These are phyloP conservation scores for Picocystis sp. DNA, from an alignment of 163 green algal species.

Conservation along the genomic window DNA sequence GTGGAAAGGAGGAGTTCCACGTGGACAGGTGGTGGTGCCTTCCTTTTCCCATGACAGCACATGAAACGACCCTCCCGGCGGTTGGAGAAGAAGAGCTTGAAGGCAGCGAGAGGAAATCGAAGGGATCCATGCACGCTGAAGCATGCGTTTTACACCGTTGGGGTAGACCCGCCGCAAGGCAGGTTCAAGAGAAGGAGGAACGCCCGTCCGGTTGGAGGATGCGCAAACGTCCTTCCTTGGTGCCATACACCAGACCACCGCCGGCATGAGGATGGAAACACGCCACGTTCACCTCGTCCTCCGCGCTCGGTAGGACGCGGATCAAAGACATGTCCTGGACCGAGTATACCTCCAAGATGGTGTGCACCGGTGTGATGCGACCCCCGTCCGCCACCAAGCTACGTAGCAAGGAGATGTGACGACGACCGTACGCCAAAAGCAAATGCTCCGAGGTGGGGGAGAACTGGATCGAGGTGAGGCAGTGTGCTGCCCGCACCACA, in stretches of 20 bases:
- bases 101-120: too few relatives aligned
- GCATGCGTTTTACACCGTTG: too few relatives aligned
- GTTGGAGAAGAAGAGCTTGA: too few relatives aligned
- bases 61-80: too few relatives aligned
- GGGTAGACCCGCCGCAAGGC: too few relatives aligned
- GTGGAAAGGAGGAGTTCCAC: too few relatives aligned
- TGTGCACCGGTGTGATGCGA: slow-evolving; percentile 57
- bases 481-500: slow-evolving; percentile 70
- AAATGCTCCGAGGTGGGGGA: slow-evolving; percentile 63
- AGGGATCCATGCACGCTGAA: too few relatives aligned
- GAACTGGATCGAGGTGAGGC: slow-evolving; percentile 75
- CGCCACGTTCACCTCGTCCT: slow-evolving; percentile 86
- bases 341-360: slow-evolving; percentile 57
- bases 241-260: slow-evolving; percentile 75
- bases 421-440: slow-evolving; percentile 75
- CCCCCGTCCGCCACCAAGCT: slow-evolving; percentile 42
- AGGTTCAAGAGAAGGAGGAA: too few relatives aligned
- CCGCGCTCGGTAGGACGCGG: slow-evolving; percentile 48
- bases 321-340: slow-evolving; percentile 48
- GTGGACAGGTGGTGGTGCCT: too few relatives aligned
- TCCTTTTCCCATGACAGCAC: too few relatives aligned
- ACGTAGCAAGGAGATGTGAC: slow-evolving; percentile 57
- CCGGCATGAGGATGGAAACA: slow-evolving; percentile 58
- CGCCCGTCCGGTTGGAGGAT: slow-evolving; percentile 20
- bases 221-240: slow-evolving; percentile 72